phyloP scores from a whole-genome alignment of 441 rosid genomes.

The Melianthus villosus region DNA sequence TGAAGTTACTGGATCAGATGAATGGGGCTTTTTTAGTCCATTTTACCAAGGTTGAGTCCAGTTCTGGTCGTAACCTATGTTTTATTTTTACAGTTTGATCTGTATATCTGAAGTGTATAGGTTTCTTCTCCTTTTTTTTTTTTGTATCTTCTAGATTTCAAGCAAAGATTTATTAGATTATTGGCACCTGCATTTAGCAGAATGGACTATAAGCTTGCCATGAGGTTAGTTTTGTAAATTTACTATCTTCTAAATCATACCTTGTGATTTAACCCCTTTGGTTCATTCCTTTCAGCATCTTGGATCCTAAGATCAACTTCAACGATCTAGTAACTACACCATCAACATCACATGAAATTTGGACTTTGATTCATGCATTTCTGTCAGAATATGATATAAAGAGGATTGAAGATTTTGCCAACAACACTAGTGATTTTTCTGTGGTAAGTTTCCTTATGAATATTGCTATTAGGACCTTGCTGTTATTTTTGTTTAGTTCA shows the following conservation, averaged over 20 bases:
- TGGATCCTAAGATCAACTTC: slow-evolving; percentile 78
- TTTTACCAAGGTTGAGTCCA: slow-evolving; percentile 59
- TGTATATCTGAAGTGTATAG: slow-evolving; percentile 1
- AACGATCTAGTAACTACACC: slow-evolving; percentile 23
- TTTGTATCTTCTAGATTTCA: slow-evolving; percentile 38
- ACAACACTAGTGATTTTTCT: slow-evolving; percentile 55
- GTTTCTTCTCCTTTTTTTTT: slow-evolving; percentile 6
- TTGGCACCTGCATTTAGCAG: slow-evolving; percentile 35
- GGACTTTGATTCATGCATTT: slow-evolving; percentile 31
- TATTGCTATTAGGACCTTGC: background rate
- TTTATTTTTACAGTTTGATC: background rate
- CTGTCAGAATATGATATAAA: slow-evolving; percentile 61
- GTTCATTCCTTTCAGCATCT: slow-evolving; percentile 33
- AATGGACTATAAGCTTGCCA: slow-evolving; percentile 87
- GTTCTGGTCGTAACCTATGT: background rate
- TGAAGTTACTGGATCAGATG: slow-evolving; percentile 43
- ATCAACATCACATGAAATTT: slow-evolving; percentile 29
- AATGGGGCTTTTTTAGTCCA: slow-evolving; percentile 82
- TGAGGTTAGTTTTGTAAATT: slow-evolving; percentile 47
- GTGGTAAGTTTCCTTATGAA: slow-evolving; percentile 26
- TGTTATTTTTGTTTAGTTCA: too few species aligned
- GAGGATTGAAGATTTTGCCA: slow-evolving; percentile 57
- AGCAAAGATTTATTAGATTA: slow-evolving; percentile 43
- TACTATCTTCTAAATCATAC: slow-evolving; percentile 1
- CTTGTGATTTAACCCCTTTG: slow-evolving; percentile 11